Base-by-base conservation (phyloP, 371 early-diverging fungal species). In the Circinella minor region DNA sequence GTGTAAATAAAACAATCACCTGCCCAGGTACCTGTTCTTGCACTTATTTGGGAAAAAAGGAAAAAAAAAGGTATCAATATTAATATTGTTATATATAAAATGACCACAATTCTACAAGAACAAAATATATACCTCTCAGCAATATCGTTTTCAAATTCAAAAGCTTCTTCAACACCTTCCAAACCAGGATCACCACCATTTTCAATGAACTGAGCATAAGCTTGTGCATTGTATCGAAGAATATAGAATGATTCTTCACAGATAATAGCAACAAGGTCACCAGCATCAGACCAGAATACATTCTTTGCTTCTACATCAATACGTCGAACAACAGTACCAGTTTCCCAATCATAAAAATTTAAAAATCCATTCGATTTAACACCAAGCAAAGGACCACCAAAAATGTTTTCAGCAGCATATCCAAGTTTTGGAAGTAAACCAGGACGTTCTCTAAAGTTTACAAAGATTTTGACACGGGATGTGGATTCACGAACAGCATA, bases 1-100 rank as follows among this genome's bases (percentile, higher is more conserved):
- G 96, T 94, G 84, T 97, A 98, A 70, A 99, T 95, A 77, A 99
- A 96, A 80, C 99, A 97, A 80, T 98, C 98, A 36, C 98, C 99
- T 67, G 97, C 95, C 99, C 99, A 99, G 70, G 89, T 88, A 37
- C 97, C 99, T 4, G 96, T 95, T 75, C 90, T 90, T 51, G 98
- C 90, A 66, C 91, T 90, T 71, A 7, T 27, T 27, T 27, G 27
- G 1, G 27, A 27, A 27, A 27, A 27, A 27, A 27, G 27, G 27
- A 27, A 27, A 27, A 1, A 27, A 27, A 27, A 27, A 27, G 27
- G 27, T 27, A 2, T 27, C 27, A 27, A 27, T 27, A 27, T 27
- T 2, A 0, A 27, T 27, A 1, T 27, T 27, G 27, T 27, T 27
- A 27, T 47, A 47, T 47, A 1, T 47, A 15, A 0, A 1, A 11